phyloP scores from a whole-genome alignment of 257 asterid genomes.

The Echites panduratus region DNA sequence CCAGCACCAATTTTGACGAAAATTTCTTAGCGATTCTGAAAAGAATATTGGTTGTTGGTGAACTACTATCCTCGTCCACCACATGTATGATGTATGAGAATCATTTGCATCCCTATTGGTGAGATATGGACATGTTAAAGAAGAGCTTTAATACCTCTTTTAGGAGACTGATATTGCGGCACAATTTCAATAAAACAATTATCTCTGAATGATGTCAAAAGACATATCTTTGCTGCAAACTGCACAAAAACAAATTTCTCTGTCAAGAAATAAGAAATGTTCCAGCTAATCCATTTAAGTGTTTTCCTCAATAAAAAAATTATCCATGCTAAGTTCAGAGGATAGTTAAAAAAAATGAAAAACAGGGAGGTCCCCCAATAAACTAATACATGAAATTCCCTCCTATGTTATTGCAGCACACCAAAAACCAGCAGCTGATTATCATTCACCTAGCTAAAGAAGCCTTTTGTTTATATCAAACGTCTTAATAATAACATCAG shows the following conservation, averaged over 20 bases:
- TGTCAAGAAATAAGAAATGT: neutral
- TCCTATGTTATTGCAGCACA: neutral
- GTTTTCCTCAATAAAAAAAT: neutral
- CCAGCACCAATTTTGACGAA: neutral
- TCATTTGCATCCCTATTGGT: neutral
- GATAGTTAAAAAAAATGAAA: too few relatives aligned
- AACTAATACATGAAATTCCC: neutral
- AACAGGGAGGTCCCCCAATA: neutral
- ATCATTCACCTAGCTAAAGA: neutral
- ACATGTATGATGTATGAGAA: too few relatives aligned
- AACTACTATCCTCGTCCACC: neutral
- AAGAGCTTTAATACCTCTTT: slow-evolving; percentile 35
- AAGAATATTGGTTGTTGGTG: neutral
- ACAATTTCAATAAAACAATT: slow-evolving; percentile 52
- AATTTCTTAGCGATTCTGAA: neutral
- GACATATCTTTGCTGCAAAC: slow-evolving; percentile 67
- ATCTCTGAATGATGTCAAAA: slow-evolving; percentile 59
- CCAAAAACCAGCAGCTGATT: neutral
- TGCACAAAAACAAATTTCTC: slow-evolving; percentile 23
- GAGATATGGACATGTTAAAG: neutral
- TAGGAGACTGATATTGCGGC: slow-evolving; percentile 47
- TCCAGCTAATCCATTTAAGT: neutral
- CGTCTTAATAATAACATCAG: neutral
- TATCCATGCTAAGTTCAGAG: too few relatives aligned
- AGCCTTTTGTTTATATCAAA: neutral